Evolutionary conservation across 139 green algal genomes (phyloP), one percentile per base, ranked within the genome.

Genomic region (Chlorella sp.): DNA sequence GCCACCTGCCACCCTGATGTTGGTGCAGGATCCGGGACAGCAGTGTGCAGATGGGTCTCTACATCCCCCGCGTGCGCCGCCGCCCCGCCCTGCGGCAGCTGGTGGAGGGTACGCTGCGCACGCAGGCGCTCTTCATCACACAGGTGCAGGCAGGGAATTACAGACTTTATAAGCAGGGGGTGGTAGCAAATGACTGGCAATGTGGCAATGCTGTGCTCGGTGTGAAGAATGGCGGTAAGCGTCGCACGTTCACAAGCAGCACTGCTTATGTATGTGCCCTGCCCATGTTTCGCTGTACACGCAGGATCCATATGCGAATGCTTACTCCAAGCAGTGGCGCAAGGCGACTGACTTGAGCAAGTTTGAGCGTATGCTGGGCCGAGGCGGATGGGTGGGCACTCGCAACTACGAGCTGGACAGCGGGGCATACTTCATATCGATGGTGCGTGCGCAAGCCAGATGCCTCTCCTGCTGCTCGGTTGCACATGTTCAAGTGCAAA

Each of bases 381-480:
- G 92, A 5, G 89, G 88, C 36, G 91, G 92, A 7, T 95, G 89
- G 86, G 82, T 94, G 36, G 91, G 82, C 41, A 91, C 87, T 13
- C 85, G 91, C 56, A 94, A 95, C 86, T 95, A 94, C 51, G 92
- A 95, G 82, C 75, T 95, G 47, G 92, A 81, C 30, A 55, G 44
- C 44, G 44, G 44, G 7, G 44, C 44, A 7, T 55, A 55, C 44
- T 55, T 55, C 44, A 55, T 55, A 7, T 55, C 44, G 7, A 7
- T 55, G 44, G 44, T 55, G 44, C 7, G 44, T 55, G 44, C 7
- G 44, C 7, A 17, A 55, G 44, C 44, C 7, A 11, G 7, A n/a
- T n/a, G n/a, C n/a, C n/a, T n/a, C n/a, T n/a, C 11, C 7, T 55
- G 44, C 11, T 55, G 44, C 7, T 55, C 44, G 7, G 44, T 55